Conservation (phyloP, 345 rosid genomes). For the Citrus glauca region DNA sequence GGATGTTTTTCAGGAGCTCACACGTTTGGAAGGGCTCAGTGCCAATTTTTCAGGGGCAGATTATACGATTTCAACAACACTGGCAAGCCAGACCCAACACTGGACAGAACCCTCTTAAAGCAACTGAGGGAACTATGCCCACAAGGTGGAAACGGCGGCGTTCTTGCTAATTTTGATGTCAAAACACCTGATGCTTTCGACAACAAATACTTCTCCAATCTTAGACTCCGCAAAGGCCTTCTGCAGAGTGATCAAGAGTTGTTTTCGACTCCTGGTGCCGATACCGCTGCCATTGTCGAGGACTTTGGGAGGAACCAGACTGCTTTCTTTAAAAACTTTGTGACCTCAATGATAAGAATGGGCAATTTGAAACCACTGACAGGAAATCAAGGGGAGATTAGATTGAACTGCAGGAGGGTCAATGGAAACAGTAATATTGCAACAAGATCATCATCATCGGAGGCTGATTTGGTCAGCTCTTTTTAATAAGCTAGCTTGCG, state of each 20-base stretch:
- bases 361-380: constrained; percentile 53
- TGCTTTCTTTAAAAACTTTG: constrained; percentile 51
- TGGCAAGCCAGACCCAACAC: constrained; percentile 44
- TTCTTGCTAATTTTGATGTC: constrained; percentile 38
- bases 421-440: constrained; percentile 18
- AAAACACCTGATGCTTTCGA: constrained; percentile 51
- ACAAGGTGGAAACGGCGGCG: constrained; percentile 34
- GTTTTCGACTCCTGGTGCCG: constrained; percentile 46
- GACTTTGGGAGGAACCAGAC: constrained; percentile 34
- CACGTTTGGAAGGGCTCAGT: constrained; percentile 59
- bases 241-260: constrained; percentile 59
- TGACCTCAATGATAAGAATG: constrained; percentile 58
- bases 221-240: constrained; percentile 35
- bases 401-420: constrained; percentile 48
- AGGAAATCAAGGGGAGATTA: constrained; percentile 51
- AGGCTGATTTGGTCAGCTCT: neutral
- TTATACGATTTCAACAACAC: constrained; percentile 47
- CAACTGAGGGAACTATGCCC: constrained; percentile 48
- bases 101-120: constrained; percentile 37
- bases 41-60: constrained; percentile 26
- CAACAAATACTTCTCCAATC: constrained; percentile 47
- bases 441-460: neutral
- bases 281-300: constrained; percentile 39
- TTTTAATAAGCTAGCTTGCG: neutral
- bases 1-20: constrained; percentile 43